phyloP scores from a whole-genome alignment of 2,329 filamentous ascomycete species.

The Coniochaeta sp. region DNA sequence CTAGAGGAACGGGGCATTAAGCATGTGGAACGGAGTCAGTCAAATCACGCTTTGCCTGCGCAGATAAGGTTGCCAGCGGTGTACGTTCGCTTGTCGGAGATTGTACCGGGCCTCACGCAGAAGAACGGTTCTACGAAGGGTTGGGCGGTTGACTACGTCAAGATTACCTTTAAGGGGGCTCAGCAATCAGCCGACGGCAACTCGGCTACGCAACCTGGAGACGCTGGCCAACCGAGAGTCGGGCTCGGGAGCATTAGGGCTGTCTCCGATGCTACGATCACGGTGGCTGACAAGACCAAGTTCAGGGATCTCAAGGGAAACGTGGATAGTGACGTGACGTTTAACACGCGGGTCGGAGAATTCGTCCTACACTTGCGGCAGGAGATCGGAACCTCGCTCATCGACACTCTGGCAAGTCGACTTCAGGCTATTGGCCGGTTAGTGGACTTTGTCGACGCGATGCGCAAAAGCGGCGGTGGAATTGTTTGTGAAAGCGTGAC shows the following conservation, averaged over 20 bases:
- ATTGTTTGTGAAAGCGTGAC: constrained; percentile 52
- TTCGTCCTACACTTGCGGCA: constrained; percentile 56
- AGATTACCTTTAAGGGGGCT: constrained; percentile 47
- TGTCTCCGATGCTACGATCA: constrained; percentile 45
- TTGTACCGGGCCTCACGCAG: constrained; percentile 19
- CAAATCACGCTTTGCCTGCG: constrained; percentile 30
- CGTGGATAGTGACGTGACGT: constrained; percentile 55
- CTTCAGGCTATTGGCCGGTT: constrained; percentile 63
- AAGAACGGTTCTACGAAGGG: constrained; percentile 20
- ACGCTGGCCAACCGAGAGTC: constrained; percentile 1
- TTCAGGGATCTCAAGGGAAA: constrained; percentile 44
- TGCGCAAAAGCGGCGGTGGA: constrained; percentile 46
- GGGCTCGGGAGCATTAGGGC: constrained; percentile 21
- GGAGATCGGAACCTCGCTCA: constrained; percentile 48
- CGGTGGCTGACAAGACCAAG: constrained; percentile 42
- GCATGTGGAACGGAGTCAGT: constrained; percentile 22
- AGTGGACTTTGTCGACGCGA: constrained; percentile 60
- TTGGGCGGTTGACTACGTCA: constrained; percentile 54
- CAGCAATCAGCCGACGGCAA: constrained; percentile 12
- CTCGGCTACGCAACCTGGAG: constrained; percentile 2
- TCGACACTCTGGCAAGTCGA: constrained; percentile 50
- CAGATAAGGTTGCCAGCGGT: constrained; percentile 40
- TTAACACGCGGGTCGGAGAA: constrained; percentile 49
- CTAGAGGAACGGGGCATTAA: constrained; percentile 36
- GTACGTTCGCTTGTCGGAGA: constrained; percentile 39